Base-by-base conservation (phyloP, 495 filamentous ascomycete species). In the Hypoxylon fragiforme region DNA sequence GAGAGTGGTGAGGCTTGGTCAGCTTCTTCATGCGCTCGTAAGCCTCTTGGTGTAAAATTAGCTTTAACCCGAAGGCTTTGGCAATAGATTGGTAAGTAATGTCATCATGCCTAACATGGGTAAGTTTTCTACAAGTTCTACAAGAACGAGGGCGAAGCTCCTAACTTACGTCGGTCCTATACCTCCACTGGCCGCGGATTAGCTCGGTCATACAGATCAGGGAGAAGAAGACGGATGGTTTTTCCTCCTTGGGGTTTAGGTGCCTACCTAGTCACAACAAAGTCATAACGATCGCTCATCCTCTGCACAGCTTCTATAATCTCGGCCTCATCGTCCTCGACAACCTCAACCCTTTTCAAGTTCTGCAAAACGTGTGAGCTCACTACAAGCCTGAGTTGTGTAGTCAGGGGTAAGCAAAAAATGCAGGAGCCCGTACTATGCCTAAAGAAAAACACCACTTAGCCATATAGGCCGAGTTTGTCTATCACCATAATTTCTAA, bases 11-110 rank as follows among this genome's bases (percentile, higher is more conserved):
- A 5, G 83, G 83, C 59, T 81, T 86, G 11, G 88, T 88, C 9
- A 96, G 74, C 41, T 71, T 77, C 72, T 88, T 91, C 94, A 97
- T 97, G 54, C 86, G 82, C 44, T 79, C 81, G 50, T 86, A 86
- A 1, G 94, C 83, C 32, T 81, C 78, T 26, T 87, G 57, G 74
- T 98, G 90, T 12, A 96, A 77, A 49, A 82, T 77, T 0, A 97
- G 77, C 8, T 85, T 81, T 2, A 96, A 77, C 30, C 71, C 68
- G 69, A 96, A 98, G 16, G 91, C 94, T 57, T 90, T 89, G 32
- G 90, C 94, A 63, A 98, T 92, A 16, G 92, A 92, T 63, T 85
- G 73, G 77, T 98, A 98, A 30, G 94, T 97, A 57, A 98, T 97
- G 65, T 98, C 94, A 65, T 98, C 94, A 73, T 97, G 94, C 46